A percentile compares a stretch with the other conserved stretches of the same genome.
phyloP scores from a whole-genome alignment of 192 early-diverging fungal species.

The Backusella parvicylindrica region DNA sequence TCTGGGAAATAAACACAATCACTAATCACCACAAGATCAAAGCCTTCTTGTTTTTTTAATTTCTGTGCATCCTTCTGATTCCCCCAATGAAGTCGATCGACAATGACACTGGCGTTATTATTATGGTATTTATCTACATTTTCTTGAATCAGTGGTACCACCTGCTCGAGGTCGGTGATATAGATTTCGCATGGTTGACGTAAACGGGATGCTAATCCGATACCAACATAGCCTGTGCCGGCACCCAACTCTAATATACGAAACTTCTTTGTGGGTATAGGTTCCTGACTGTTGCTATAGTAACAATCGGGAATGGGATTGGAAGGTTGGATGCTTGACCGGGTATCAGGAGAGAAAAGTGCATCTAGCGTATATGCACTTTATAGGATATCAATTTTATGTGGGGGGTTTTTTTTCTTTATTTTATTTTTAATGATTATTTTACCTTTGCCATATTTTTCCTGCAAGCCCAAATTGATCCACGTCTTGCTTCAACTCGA shows the following conservation, averaged over 20 bases:
- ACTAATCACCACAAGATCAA: constrained; percentile 45
- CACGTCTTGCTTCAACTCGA: constrained; percentile 38
- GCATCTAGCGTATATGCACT: constrained; percentile 47
- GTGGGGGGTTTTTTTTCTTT: too few species aligned
- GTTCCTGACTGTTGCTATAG: constrained; percentile 14
- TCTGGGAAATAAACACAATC: constrained; percentile 55
- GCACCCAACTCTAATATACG: constrained; percentile 50
- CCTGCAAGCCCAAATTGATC: constrained; percentile 47
- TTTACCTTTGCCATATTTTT: constrained; percentile 51
- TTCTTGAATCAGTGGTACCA: constrained; percentile 40
- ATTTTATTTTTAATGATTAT: too few species aligned
- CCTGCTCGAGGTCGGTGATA: constrained; percentile 47
- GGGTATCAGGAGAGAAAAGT: constrained; percentile 32
- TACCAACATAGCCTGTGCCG: constrained; percentile 51
- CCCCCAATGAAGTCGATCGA: constrained; percentile 43
- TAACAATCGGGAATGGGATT: constrained; percentile 40
- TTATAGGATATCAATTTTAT: too few species aligned
- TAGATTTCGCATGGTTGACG: constrained; percentile 27
- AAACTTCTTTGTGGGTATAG: background rate
- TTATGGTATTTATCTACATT: constrained; percentile 24
- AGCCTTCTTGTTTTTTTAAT: constrained; percentile 10
- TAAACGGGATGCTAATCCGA: constrained; percentile 39
- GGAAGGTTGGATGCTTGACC: constrained; percentile 20
- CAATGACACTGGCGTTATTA: constrained; percentile 17
- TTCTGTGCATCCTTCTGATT: constrained; percentile 27